Percentiles rank a stretch among this genome's conserved stretches.
phyloP scores from a whole-genome alignment of 345 rosid genomes.

The rapeseed (Brassica napus) region DNA sequence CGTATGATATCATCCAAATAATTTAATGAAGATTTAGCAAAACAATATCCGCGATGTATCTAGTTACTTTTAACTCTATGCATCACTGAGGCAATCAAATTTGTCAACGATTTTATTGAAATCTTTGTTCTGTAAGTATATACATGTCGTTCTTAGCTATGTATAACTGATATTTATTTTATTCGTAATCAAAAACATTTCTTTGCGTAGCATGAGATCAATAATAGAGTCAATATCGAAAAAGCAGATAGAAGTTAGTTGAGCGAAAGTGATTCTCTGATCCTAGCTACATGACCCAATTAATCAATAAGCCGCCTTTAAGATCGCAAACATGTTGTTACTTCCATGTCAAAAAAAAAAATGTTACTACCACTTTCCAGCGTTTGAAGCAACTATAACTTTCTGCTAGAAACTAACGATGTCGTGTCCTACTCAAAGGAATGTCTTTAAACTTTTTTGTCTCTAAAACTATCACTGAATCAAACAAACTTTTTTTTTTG shows the following conservation, averaged over 20 bases:
- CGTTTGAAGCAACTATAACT: conserved; percentile 36
- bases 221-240: not conserved
- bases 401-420: not conserved
- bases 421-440: conserved; percentile 18
- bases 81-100: too few relatives aligned
- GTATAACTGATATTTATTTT: too few relatives aligned
- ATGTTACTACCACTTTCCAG: conserved; percentile 1
- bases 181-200: too few relatives aligned
- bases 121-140: too few relatives aligned
- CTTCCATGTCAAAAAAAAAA: not conserved
- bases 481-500: not conserved
- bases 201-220: too few relatives aligned
- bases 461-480: not conserved
- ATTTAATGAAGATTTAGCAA: too few relatives aligned
- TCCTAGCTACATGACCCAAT: conserved; percentile 8
- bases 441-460: conserved; percentile 10
- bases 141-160: too few relatives aligned
- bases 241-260: conserved; percentile 17
- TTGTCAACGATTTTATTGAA: too few relatives aligned
- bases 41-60: too few relatives aligned
- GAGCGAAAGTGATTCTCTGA: conserved; percentile 28
- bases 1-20: too few relatives aligned
- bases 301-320: conserved; percentile 9
- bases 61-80: too few relatives aligned
- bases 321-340: not conserved